phyloP scores from a whole-genome alignment of 2,329 filamentous ascomycete genomes.

The Phaeophleospora eucalypticola region DNA sequence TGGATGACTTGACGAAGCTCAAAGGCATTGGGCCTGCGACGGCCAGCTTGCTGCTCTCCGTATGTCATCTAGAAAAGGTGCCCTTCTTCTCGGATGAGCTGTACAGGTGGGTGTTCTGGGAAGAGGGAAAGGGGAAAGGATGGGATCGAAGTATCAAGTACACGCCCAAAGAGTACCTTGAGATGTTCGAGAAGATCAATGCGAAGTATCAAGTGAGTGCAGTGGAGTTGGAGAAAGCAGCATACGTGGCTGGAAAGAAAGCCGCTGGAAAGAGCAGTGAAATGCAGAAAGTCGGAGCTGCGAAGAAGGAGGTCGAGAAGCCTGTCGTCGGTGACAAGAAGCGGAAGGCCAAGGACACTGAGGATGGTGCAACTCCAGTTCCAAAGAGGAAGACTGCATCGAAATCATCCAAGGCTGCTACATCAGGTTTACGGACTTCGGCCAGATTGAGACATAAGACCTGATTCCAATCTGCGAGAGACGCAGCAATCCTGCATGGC shows the following conservation, averaged over 20 bases:
- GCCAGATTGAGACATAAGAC: too few relatives aligned
- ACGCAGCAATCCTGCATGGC: too few relatives aligned
- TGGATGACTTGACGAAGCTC: conserved; percentile 57
- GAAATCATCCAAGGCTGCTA: too few relatives aligned
- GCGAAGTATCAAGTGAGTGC: conserved; percentile 35
- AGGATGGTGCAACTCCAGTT: too few relatives aligned
- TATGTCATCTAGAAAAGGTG: conserved; percentile 55
- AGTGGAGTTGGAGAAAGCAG: conserved; percentile 17
- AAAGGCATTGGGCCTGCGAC: conserved; percentile 76
- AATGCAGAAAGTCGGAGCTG: too few relatives aligned
- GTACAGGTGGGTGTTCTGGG: conserved; percentile 65
- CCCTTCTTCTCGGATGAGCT: conserved; percentile 80
- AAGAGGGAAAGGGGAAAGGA: conserved; percentile 33
- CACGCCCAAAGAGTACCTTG: conserved; percentile 62
- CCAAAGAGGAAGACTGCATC: too few relatives aligned
- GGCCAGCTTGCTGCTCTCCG: conserved; percentile 67
- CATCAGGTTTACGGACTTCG: too few relatives aligned
- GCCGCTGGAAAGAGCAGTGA: neutral
- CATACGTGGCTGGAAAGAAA: conserved; percentile 18
- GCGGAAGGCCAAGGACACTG: too few relatives aligned
- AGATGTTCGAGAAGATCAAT: conserved; percentile 44
- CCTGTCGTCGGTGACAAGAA: too few relatives aligned
- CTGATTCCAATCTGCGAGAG: too few relatives aligned
- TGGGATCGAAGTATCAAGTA: conserved; percentile 62
- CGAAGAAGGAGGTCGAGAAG: too few relatives aligned